phyloP scores from a whole-genome alignment of 1,284 basidiomycete species.

The Lignosus rhinocerotis region DNA sequence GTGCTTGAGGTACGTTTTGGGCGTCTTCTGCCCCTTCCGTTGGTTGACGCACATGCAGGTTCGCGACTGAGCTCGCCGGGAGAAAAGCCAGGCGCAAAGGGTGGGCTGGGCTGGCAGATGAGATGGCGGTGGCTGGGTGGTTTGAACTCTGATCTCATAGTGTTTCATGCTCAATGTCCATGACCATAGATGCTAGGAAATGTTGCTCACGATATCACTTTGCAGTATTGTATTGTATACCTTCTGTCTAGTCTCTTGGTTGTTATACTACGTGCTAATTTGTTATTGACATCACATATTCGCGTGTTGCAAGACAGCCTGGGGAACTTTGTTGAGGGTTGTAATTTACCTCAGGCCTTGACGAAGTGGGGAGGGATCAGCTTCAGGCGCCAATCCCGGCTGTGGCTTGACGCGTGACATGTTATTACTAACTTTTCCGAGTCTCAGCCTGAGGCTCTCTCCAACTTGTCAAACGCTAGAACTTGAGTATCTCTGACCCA shows the following conservation, averaged over 20 bases:
- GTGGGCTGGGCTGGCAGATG: conserved; percentile 69
- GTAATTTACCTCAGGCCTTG: neutral
- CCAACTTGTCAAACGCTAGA: too few species aligned
- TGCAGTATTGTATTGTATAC: neutral
- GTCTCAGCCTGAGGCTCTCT: too few species aligned
- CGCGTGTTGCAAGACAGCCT: neutral
- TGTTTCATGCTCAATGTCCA: neutral
- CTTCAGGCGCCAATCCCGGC: too few species aligned
- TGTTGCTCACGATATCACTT: neutral
- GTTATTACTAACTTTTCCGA: too few species aligned
- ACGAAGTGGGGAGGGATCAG: too few species aligned
- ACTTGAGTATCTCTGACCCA: too few species aligned
- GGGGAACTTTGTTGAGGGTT: neutral
- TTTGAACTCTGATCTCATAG: conserved; percentile 41
- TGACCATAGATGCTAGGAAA: neutral
- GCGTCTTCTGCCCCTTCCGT: neutral
- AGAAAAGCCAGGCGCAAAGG: conserved; percentile 59
- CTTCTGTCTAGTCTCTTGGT: neutral
- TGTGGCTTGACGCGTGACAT: too few species aligned
- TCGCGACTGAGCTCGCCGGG: conserved; percentile 76
- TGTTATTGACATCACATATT: neutral
- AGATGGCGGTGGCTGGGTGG: conserved; percentile 73
- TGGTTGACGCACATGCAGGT: conserved; percentile 40
- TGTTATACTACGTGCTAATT: neutral
- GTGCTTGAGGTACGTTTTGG: conserved; percentile 59